These are phyloP conservation scores for Boletus tomentosulus DNA, from an alignment of 768 basidiomycete genomes.

Conservation along the genomic window DNA sequence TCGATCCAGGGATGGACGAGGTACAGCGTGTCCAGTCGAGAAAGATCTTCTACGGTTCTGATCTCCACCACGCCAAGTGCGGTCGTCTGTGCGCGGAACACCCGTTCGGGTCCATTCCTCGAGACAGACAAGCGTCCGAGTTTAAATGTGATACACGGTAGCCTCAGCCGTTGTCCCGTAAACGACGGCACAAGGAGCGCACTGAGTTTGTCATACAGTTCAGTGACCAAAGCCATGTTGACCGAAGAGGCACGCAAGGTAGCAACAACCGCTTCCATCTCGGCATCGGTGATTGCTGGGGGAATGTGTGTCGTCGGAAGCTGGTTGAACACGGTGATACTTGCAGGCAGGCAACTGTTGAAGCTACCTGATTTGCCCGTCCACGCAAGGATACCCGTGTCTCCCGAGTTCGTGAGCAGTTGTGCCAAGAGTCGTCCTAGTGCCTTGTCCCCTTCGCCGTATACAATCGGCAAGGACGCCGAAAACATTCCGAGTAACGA, in stretches of 20 bases:
- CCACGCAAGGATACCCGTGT: constrained; percentile 8
- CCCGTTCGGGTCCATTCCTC: background rate
- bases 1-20: constrained; percentile 17
- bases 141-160: constrained; percentile 9
- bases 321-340: background rate
- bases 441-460: constrained; percentile 8
- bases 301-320: constrained; percentile 1
- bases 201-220: constrained; percentile 1
- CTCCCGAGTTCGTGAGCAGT: constrained; percentile 5
- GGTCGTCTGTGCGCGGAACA: no score
- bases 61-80: constrained; percentile 10
- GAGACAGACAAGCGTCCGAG: background rate
- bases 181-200: constrained; percentile 2
- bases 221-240: background rate
- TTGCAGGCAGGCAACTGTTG: constrained; percentile 9
- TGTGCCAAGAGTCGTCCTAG: constrained; percentile 7
- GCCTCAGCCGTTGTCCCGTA: background rate
- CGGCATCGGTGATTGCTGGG: background rate
- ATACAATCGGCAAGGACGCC: background rate
- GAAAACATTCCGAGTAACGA: constrained; percentile 11
- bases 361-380: constrained; percentile 2
- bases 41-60: constrained; percentile 5
- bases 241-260: background rate
- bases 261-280: background rate
- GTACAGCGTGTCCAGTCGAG: background rate